Conservation (phyloP, 768 basidiomycete species). For the Suillus subalutaceus region DNA sequence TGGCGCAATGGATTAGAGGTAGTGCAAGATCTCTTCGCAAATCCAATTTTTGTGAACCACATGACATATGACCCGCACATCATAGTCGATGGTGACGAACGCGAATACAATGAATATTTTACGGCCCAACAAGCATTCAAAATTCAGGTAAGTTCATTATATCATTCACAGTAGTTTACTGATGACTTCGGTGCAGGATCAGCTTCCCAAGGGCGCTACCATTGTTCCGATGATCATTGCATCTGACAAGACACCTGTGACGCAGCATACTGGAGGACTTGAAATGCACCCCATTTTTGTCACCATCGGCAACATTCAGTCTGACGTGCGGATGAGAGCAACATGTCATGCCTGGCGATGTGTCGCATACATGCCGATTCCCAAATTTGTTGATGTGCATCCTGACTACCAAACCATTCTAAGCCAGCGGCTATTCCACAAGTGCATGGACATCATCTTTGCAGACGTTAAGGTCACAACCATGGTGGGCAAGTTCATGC, state of each 20-base stretch:
- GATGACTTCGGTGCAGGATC: neutral
- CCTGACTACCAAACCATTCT: slow-evolving; percentile 28
- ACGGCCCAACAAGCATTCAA: neutral
- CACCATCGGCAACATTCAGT: slow-evolving; percentile 8
- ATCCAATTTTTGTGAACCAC: neutral
- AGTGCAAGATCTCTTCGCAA: neutral
- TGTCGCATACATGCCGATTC: slow-evolving; percentile 32
- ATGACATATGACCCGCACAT: neutral
- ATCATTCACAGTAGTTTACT: neutral
- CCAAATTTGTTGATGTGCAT: slow-evolving; percentile 21
- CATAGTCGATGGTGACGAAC: neutral
- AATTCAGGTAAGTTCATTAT: neutral
- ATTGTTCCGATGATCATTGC: neutral
- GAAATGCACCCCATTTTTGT: slow-evolving; percentile 1
- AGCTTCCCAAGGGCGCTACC: neutral
- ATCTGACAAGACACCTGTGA: slow-evolving; percentile 11
- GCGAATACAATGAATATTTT: neutral
- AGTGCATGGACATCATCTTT: slow-evolving; percentile 34
- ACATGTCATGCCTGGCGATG: slow-evolving; percentile 18
- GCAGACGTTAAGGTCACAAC: slow-evolving; percentile 31
- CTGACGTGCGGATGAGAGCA: slow-evolving; percentile 12
- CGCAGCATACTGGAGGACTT: neutral
- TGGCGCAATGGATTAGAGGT: neutral
- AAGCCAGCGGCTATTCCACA: slow-evolving; percentile 31
- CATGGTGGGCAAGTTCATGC: slow-evolving; percentile 25